A percentile compares a stretch with the other conserved stretches of the same genome.
phyloP scores from a whole-genome alignment of 495 filamentous ascomycete genomes.

The Rhypophila decipiens region DNA sequence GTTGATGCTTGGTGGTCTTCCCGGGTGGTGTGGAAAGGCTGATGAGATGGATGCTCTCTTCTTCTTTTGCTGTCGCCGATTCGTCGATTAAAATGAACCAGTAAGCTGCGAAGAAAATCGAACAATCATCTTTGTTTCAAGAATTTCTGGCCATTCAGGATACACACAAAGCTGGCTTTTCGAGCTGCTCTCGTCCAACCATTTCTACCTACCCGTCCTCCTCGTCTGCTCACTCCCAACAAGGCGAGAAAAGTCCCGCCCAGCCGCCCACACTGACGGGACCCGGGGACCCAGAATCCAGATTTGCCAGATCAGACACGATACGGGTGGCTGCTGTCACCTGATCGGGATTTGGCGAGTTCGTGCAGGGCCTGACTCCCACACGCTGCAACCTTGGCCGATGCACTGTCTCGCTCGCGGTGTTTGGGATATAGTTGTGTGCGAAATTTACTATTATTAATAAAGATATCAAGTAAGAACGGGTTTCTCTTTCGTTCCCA shows the following conservation, averaged over 20 bases:
- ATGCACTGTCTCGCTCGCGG: slow-evolving; percentile 1
- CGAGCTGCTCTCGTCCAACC: slow-evolving; percentile 13
- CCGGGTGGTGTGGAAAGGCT: not conserved
- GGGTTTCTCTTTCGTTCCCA: too few relatives aligned
- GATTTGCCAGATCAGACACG: slow-evolving; percentile 15
- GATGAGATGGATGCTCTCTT: not conserved
- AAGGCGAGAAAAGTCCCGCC: not conserved
- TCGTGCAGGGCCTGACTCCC: slow-evolving; percentile 15
- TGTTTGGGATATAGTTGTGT: slow-evolving; percentile 20
- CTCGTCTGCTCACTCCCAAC: not conserved
- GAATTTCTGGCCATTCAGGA: slow-evolving; percentile 18
- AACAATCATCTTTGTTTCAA: not conserved
- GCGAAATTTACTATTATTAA: slow-evolving; percentile 6
- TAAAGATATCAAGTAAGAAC: not conserved
- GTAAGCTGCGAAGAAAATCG: slow-evolving; percentile 5
- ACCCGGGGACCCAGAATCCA: not conserved
- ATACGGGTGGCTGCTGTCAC: slow-evolving; percentile 24
- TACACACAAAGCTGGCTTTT: slow-evolving; percentile 1
- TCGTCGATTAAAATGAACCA: slow-evolving; percentile 15
- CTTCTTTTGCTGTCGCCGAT: slow-evolving; percentile 8
- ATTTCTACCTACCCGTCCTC: slow-evolving; percentile 1
- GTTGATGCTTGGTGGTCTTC: not conserved
- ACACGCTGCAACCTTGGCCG: not conserved
- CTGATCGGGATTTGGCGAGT: slow-evolving; percentile 21
- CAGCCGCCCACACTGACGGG: not conserved